phyloP scores from a whole-genome alignment of 2,329 filamentous ascomycete species.

The Diaporthe citrichinensis region DNA sequence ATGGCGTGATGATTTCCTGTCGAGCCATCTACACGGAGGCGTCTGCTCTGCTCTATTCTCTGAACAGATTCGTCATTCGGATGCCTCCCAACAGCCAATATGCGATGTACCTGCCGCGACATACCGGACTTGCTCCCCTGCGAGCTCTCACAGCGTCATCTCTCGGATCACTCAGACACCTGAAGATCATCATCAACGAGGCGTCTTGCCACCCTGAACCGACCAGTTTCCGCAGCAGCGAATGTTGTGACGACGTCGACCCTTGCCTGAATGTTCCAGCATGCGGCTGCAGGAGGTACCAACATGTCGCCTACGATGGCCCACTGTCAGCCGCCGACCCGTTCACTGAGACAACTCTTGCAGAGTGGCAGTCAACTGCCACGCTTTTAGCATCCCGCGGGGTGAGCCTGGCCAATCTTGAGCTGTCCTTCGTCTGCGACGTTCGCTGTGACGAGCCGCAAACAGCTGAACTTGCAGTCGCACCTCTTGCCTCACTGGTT shows the following conservation, averaged over 20 bases:
- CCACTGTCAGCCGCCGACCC: not conserved
- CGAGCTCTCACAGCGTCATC: not conserved
- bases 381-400: not conserved
- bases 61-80: not conserved
- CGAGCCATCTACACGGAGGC: not conserved
- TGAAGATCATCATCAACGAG: not conserved
- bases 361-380: constrained; percentile 1
- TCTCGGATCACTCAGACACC: not conserved
- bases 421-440: not conserved
- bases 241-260: not conserved
- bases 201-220: not conserved
- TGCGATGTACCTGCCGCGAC: not conserved
- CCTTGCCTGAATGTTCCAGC: not conserved
- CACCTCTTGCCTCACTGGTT: not conserved
- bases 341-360: not conserved
- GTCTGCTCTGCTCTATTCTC: not conserved
- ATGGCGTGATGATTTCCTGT: not conserved
- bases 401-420: not conserved
- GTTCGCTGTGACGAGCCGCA: not conserved
- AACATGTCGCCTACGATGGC: not conserved
- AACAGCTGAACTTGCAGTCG: not conserved
- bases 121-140: not conserved
- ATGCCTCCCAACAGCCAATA: not conserved
- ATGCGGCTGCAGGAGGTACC: not conserved
- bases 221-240: too few species aligned